Conservation (phyloP, 2,329 filamentous ascomycete genomes). For the Aureobasidium musti region DNA sequence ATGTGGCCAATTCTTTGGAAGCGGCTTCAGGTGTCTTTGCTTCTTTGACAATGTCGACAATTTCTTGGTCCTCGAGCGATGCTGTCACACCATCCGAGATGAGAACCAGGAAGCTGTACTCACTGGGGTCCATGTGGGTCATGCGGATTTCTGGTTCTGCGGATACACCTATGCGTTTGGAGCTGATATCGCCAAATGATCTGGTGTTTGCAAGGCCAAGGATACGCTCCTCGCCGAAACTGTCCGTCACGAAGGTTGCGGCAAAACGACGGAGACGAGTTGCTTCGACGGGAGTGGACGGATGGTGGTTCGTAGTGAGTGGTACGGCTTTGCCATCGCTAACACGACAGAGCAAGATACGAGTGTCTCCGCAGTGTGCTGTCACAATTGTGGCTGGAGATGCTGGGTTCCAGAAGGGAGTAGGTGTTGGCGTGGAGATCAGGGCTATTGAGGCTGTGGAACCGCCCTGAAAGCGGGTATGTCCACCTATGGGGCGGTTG, state of each 20-base stretch:
- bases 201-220: conserved; percentile 90
- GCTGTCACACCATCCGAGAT: conserved; percentile 88
- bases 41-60: conserved; percentile 95
- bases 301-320: conserved; percentile 88
- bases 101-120: conserved; percentile 87
- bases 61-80: conserved; percentile 85
- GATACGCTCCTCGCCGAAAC: conserved; percentile 96
- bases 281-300: conserved; percentile 80
- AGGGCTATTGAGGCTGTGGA: conserved; percentile 88
- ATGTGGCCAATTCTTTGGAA: conserved; percentile 74
- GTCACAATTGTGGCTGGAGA: conserved; percentile 81
- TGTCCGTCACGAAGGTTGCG: conserved; percentile 86
- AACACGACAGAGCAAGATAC: conserved; percentile 86
- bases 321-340: conserved; percentile 76
- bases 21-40: conserved; percentile 87
- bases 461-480: conserved; percentile 81
- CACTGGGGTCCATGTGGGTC: conserved; percentile 75
- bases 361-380: conserved; percentile 91
- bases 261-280: conserved; percentile 82
- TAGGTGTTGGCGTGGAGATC: conserved; percentile 87
- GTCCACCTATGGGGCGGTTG: conserved; percentile 68
- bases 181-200: conserved; percentile 87
- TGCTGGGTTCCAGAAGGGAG: conserved; percentile 92
- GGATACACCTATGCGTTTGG: conserved; percentile 89
- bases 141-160: conserved; percentile 88